These are phyloP conservation scores for Xylariaceae sp. DNA, from an alignment of 2,329 filamentous ascomycete species.

Conservation along the genomic window DNA sequence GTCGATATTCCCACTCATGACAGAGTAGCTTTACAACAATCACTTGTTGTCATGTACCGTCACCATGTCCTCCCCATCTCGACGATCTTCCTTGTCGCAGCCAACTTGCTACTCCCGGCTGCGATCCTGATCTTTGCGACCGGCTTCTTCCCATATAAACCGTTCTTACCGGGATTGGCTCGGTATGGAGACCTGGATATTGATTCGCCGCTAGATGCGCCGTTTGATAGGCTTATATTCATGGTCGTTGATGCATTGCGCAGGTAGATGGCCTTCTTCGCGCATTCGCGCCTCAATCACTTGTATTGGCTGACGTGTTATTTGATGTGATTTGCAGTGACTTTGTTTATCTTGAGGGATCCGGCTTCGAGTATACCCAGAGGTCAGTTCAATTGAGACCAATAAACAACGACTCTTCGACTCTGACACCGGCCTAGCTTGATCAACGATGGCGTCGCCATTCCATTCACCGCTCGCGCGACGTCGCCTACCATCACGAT, in stretches of 20 bases:
- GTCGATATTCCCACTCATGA: slow-evolving; percentile 1
- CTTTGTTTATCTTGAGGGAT: slow-evolving; percentile 79
- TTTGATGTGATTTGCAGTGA: slow-evolving; percentile 52
- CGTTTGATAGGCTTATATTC: slow-evolving; percentile 87
- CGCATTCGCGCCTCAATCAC: background rate
- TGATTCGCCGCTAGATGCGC: slow-evolving; percentile 55
- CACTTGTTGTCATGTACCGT: slow-evolving; percentile 27
- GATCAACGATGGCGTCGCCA: slow-evolving; percentile 73
- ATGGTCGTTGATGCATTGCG: slow-evolving; percentile 96
- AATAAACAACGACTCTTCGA: background rate
- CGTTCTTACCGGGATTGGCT: slow-evolving; percentile 80
- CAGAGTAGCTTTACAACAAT: background rate
- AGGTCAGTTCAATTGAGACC: slow-evolving; percentile 48
- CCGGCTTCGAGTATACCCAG: slow-evolving; percentile 84
- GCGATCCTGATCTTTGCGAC: slow-evolving; percentile 73
- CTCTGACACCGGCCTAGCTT: slow-evolving; percentile 48
- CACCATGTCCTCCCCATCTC: slow-evolving; percentile 27
- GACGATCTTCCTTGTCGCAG: slow-evolving; percentile 50
- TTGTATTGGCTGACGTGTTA: slow-evolving; percentile 10
- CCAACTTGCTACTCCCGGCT: slow-evolving; percentile 72
- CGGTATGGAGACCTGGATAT: slow-evolving; percentile 54
- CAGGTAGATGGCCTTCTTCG: slow-evolving; percentile 50
- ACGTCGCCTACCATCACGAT: slow-evolving; percentile 97
- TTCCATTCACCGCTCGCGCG: slow-evolving; percentile 93
- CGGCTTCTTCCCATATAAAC: slow-evolving; percentile 98